Evolutionary conservation across 129 eudicot genomes (phyloP), one percentile per base, ranked within the genome.

Genomic region (Flaveria linearis): DNA sequence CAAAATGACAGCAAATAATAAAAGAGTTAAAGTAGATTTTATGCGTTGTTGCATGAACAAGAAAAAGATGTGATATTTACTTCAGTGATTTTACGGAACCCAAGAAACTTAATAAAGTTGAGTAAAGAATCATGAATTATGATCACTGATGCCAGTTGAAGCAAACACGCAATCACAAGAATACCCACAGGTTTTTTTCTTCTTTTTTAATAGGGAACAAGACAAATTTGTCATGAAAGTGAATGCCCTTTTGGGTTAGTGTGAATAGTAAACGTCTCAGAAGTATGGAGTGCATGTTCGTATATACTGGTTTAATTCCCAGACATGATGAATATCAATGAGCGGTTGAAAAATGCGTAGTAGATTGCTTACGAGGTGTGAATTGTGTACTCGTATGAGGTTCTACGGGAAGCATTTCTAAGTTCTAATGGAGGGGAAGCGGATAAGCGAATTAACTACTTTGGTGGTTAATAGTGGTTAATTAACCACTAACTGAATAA

Each of bases 51-150:
- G 84, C 90, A 81, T 85, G 92, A 82, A 74, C 81, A 76, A 78
- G 75, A 82, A 80, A 80, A 84, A 71, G 76, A 78, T 84, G 75
- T 75, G 43, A 74, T 84, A 66, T 74, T 42, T 76, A 42, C 52
- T 79, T 83, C 83, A 78, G 78, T 80, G 74, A 80, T 84, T 74
- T 75, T 71, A 62, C 91, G 78, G 81, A 86, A 78, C 88, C 97
- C 97, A 83, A 91, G 91, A 86, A 84, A 83, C 85, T 36, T 36
- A 5, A 65, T 80, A 83, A 75, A 69, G 56, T 76, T 78, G 82
- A 85, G 89, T 76, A 67, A 56, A 80, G 84, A 82, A 85, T 82
- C 89, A 87, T 81, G 65, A 85, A 67, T 74, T 39, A 77, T 77
- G 55, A 74, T 18, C 70, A 26, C 28, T 66, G 41, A 20, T 30